Evolutionary conservation across 352 stramenopile species (phyloP).

Genomic region (Globisporangium alternatum): DNA sequence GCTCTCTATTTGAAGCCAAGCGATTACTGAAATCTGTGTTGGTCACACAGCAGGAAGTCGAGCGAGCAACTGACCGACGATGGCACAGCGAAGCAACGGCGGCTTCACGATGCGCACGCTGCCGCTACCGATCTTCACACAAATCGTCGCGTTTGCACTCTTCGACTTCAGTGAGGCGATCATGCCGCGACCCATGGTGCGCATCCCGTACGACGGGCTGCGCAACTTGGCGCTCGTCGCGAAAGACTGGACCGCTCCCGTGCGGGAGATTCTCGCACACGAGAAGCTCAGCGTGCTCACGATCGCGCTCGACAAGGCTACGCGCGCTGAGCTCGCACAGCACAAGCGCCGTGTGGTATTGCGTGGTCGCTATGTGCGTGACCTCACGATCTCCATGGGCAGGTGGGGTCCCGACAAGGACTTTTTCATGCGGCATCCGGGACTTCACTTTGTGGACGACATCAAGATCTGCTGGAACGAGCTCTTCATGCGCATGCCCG

Average conservation of each 20-base stretch:
- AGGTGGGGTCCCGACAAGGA: constrained; percentile 18
- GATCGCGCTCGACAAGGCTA: constrained; percentile 29
- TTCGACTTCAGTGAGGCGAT: constrained; percentile 20
- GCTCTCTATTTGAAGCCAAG: too few relatives aligned
- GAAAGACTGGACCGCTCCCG: constrained; percentile 27
- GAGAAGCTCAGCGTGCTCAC: constrained; percentile 25
- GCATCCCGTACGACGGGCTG: constrained; percentile 12
- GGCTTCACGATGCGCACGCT: constrained; percentile 10
- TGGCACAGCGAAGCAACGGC: constrained; percentile 6
- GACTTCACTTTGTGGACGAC: constrained; percentile 23
- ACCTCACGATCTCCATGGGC: constrained; percentile 31
- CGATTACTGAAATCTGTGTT: too few relatives aligned
- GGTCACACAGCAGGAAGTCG: too few relatives aligned
- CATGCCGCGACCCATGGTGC: constrained; percentile 7
- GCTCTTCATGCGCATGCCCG: constrained; percentile 32
- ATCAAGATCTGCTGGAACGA: constrained; percentile 33
- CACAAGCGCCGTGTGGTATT: constrained; percentile 20
- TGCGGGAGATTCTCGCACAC: constrained; percentile 31
- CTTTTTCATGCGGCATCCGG: constrained; percentile 22
- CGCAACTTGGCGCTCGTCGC: constrained; percentile 30
- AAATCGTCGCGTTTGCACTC: constrained; percentile 29
- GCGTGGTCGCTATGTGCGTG: constrained; percentile 22
- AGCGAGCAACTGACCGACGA: too few relatives aligned
- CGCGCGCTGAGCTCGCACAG: constrained; percentile 20
- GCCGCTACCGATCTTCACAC: constrained; percentile 30